Base-by-base conservation (phyloP, 73 alveolate species). In the Paraurostyla sp. region DNA sequence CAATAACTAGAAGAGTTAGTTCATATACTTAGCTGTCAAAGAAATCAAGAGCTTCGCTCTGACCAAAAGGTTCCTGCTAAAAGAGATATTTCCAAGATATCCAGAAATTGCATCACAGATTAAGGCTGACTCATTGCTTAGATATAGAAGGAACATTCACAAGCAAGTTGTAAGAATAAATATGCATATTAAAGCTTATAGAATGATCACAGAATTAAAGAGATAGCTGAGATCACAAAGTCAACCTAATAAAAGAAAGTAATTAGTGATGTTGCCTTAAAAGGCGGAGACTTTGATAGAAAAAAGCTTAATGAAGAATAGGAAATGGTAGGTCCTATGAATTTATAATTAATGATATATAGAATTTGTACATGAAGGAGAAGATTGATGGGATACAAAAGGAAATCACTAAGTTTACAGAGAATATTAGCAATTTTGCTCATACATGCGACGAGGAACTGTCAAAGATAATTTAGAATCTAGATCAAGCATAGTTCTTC, bases 91-190 rank as follows among this genome's bases (percentile, higher is more conserved):
- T 32, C 88, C 88, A 0, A 80, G 80, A 69, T 89, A 62, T 65
- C 94, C 94, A 0, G 91, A 80, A 16, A 69, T 82, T 13, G 94
- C 88, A 6, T 38, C 33, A 35, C 18, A 82, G 41, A 46, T 89
- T 36, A 89, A 80, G 51, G 87, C 68, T 32, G 81, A 76, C 0
- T 48, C 85, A 3, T 23, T 23, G 35, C 30, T 51, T 27, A 88
- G 94, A 59, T 88, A 88, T 83, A 76, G 68, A 35, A 80, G 58
- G 46, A 40, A 57, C 42, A 58, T 88, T 60, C 85, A 71, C 18
- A 71, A 88, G 25, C 81, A 80, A 4, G 49, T 88, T 7, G 88
- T 73, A 76, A 76, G 81, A n/a, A n/a, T 25, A 3, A 25, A 6
- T 33, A 13, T 20, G 18, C 40, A 71, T 25, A 16, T 38, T 58